Base-by-base conservation (phyloP, 768 basidiomycete genomes). In the Pleurotus salmoneostramineus region DNA sequence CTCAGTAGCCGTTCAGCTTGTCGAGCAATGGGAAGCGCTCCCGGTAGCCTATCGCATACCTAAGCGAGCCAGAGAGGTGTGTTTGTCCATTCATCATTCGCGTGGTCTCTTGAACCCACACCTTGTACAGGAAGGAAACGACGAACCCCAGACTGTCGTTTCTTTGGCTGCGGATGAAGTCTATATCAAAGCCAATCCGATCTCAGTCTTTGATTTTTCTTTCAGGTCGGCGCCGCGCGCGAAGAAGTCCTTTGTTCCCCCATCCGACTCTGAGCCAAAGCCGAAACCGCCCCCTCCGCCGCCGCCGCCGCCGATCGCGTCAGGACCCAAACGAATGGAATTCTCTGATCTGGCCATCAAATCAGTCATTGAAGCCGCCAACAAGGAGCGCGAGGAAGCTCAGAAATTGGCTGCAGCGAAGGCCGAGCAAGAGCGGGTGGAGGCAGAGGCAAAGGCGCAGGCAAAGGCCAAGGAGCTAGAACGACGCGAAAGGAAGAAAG, bases 41-140 rank as follows among this genome's bases (percentile, higher is more conserved):
- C 85, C 87, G 33, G 68, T 83, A n/a, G 88, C 83, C 31, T 95
- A 88, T 69, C 84, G 93, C 64, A 96, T 97, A 82, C 91, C 93
- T 12, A 91, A 92, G 67, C 80, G 88, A 57, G 63, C 77, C 4
- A 66, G 67, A 10, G 61, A 66, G 62, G 75, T 75, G 47, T 40
- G 64, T n/a, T n/a, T n/a, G 17, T 32, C 33, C 34, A 6, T 6
- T 57, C 27, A 8, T 17, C 17, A n/a, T 33, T 34, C 48, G 14
- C 36, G 35, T 34, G 12, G 8, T 27, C 14, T 55, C 42, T 11
- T 35, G 7, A 7, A 17, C 8, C 5, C 56, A 31, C 45, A 32
- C 40, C 7, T 21, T 50, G 47, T 48, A 32, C 40, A 68, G 61
- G 61, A 62, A 14, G 64, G 57, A 34, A 66, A 66, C 32, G 64